Evolutionary conservation across 2,329 filamentous ascomycete genomes (phyloP).

Genomic region (Curvularia lunata): DNA sequence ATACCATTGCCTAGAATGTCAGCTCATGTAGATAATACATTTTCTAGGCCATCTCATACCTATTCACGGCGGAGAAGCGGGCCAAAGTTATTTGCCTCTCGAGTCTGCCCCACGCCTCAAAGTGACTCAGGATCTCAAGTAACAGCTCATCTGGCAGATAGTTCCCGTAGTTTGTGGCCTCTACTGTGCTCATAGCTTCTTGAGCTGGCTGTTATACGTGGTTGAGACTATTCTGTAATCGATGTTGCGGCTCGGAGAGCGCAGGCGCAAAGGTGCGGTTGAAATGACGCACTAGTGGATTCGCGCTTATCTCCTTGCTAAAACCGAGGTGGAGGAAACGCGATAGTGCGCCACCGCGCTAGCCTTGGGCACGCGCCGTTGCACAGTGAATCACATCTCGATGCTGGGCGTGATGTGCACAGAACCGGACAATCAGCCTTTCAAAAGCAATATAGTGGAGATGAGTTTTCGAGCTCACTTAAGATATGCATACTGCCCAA

Average conservation of each 20-base stretch:
- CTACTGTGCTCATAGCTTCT: constrained; percentile 4
- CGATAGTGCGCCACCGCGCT: neutral
- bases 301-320: constrained; percentile 8
- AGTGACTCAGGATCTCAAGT: constrained; percentile 56
- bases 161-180: constrained; percentile 19
- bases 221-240: neutral
- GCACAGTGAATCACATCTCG: neutral
- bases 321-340: neutral
- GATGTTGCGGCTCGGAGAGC: neutral
- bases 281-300: constrained; percentile 13
- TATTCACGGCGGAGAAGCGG: constrained; percentile 56
- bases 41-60: constrained; percentile 22
- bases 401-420: neutral
- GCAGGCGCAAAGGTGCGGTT: constrained; percentile 6
- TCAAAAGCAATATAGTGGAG: neutral
- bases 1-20: constrained; percentile 60
- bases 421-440: neutral
- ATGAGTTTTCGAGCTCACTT: neutral
- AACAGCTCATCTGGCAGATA: constrained; percentile 63
- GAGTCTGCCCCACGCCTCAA: constrained; percentile 40
- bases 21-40: neutral
- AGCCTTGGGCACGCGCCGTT: neutral
- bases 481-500: neutral
- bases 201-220: neutral
- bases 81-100: constrained; percentile 57